Base-by-base conservation (phyloP, 2,329 filamentous ascomycete genomes). In the Monosporascus sp. region DNA sequence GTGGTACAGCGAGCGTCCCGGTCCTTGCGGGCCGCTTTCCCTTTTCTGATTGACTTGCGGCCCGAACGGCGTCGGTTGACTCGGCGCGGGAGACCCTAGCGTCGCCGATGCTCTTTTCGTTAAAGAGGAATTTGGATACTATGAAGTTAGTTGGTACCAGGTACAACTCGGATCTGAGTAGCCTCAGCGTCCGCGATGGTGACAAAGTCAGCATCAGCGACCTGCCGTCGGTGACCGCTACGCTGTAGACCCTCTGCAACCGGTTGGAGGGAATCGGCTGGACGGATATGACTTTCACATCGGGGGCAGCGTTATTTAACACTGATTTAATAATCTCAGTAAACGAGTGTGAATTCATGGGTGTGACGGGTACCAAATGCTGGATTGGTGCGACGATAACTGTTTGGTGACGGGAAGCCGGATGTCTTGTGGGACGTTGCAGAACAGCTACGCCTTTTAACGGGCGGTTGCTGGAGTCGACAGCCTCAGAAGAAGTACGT, bases 101-200 rank as follows among this genome's bases (percentile, higher is more conserved):
- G 5, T 44, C 50, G 18, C 31, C 22, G 51, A 35, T 41, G 40
- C 35, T 38, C 24, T 15, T 47, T 51, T 52, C 51, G 35, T 54
- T 48, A 46, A 51, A 52, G 37, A 80, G 65, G 77, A 77, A 82
- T 51, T 64, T 67, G 38, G 81, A 60, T 2, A 78, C 59, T 8
- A 69, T 63, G 9, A 74, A 73, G 58, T 81, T 78, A 22, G 76
- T 74, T 24, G 66, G 62, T 48, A 77, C 66, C 43, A 74, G 70
- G 37, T 64, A 70, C 48, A 72, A 71, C 60, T 82, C 79, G 48
- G 68, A 75, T 31, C 78, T 73, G 35, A 82, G 67, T 28, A 79
- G 66, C 51, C 73, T 72, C 49, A 73, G 63, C 54, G 72, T 68
- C n/a, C 69, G 58, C 37, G 70, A 65, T 7, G 75, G 75, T n/a